A percentile compares a stretch with the other conserved stretches of the same genome.
These are phyloP conservation scores for Colletotrichum lentis DNA, from an alignment of 2,329 filamentous ascomycete genomes.

Conservation along the genomic window DNA sequence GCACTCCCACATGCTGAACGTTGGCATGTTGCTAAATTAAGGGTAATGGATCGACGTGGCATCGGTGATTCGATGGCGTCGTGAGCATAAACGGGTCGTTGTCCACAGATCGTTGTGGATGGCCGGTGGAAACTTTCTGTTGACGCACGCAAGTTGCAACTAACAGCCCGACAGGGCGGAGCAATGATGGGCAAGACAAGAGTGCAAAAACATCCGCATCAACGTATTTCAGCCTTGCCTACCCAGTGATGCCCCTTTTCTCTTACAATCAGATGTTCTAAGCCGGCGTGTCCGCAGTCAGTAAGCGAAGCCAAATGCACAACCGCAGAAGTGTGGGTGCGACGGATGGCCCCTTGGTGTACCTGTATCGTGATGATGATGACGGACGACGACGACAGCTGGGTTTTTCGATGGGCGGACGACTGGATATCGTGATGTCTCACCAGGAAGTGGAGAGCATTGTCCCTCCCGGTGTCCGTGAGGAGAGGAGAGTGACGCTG, in stretches of 20 bases:
- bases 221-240: too few relatives aligned
- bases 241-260: not conserved
- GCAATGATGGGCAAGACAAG: too few relatives aligned
- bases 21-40: slow-evolving; percentile 27
- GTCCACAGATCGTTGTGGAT: not conserved
- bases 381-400: slow-evolving; percentile 30
- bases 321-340: slow-evolving; percentile 23
- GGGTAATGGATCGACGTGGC: slow-evolving; percentile 20
- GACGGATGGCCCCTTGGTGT: not conserved
- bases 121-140: not conserved
- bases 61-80: slow-evolving; percentile 11
- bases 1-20: not conserved
- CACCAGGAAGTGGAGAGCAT: slow-evolving; percentile 15
- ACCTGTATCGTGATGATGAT: slow-evolving; percentile 8
- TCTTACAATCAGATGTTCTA: not conserved
- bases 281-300: too few relatives aligned
- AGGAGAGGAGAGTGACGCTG: not conserved
- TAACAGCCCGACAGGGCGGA: not conserved
- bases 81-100: not conserved
- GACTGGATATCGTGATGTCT: not conserved
- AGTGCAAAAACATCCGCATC: too few relatives aligned
- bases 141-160: not conserved
- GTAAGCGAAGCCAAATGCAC: not conserved
- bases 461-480: slow-evolving; percentile 19
- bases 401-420: not conserved